Conservation (phyloP, 805 yeast species). For the Wickerhamomyces queroliae region DNA sequence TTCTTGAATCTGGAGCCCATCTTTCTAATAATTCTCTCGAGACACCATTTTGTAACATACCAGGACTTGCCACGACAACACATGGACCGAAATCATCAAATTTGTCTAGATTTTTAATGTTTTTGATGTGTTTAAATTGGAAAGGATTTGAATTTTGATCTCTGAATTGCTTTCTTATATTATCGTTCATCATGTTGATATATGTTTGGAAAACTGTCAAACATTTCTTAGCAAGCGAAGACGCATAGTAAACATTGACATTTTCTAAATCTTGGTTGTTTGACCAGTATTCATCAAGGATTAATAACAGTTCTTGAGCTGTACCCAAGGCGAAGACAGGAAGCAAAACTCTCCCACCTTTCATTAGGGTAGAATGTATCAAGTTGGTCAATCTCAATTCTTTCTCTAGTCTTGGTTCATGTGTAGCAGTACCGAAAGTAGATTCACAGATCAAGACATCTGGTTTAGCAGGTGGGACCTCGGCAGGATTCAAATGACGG, state of each 20-base stretch:
- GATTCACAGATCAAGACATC: constrained; percentile 91
- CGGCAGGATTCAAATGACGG: constrained; percentile 92
- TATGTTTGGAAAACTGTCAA: constrained; percentile 97
- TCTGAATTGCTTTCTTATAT: constrained; percentile 66
- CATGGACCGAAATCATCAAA: constrained; percentile 95
- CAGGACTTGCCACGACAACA: constrained; percentile 95
- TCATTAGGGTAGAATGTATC: constrained; percentile 75
- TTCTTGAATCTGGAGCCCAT: constrained; percentile 97
- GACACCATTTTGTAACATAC: constrained; percentile 96
- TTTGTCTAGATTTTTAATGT: constrained; percentile 70
- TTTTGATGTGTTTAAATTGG: constrained; percentile 78
- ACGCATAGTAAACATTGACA: constrained; percentile 84
- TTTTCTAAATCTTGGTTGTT: constrained; percentile 75
- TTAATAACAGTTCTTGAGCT: constrained; percentile 88
- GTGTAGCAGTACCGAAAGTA: constrained; percentile 97
- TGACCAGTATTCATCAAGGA: constrained; percentile 94
- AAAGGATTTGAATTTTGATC: constrained; percentile 86
- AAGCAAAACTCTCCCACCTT: constrained; percentile 87
- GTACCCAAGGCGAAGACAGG: constrained; percentile 97
- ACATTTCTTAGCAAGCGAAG: constrained; percentile 90
- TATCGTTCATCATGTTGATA: constrained; percentile 95
- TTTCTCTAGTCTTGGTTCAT: constrained; percentile 82
- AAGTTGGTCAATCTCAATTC: constrained; percentile 76
- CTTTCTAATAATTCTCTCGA: constrained; percentile 86
- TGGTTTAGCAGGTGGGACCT: constrained; percentile 82